Evolutionary conservation across 176 grass and related monocot genomes (phyloP).

Genomic region (Triticum turgidum): DNA sequence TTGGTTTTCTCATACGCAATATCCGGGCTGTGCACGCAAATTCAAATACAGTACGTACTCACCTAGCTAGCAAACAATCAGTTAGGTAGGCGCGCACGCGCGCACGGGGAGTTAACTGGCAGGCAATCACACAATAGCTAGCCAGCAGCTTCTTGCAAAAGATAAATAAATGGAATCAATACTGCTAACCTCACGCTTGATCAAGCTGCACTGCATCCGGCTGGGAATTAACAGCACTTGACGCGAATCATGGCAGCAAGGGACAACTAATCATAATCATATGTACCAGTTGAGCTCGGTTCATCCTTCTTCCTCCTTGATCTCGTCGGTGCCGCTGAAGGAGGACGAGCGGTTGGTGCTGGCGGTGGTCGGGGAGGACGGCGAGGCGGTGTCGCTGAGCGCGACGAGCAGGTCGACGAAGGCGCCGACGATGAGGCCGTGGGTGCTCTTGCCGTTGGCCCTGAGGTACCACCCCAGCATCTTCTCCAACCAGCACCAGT

Average conservation of each 20-base stretch:
- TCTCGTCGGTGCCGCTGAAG: not conserved
- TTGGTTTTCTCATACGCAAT: not conserved
- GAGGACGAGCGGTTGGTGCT: constrained; percentile 25
- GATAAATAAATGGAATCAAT: not conserved
- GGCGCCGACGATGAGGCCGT: constrained; percentile 60
- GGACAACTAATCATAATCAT: not conserved
- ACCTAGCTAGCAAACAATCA: not conserved
- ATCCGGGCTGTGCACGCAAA: not conserved
- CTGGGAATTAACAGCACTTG: constrained; percentile 11
- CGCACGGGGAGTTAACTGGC: not conserved
- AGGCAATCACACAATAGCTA: not conserved
- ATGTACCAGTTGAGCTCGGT: not conserved
- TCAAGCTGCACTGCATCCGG: not conserved
- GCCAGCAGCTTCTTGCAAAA: not conserved
- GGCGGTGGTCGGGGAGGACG: constrained; percentile 21
- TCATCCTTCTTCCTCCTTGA: not conserved
- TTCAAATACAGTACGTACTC: not conserved
- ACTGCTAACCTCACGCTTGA: not conserved
- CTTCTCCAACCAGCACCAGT: constrained; percentile 79
- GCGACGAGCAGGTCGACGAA: constrained; percentile 74
- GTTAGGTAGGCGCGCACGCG: not conserved
- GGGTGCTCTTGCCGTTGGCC: constrained; percentile 58
- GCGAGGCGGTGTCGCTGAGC: constrained; percentile 11
- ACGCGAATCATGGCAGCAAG: not conserved
- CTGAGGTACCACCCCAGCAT: constrained; percentile 85